Percentiles rank a stretch among this genome's conserved stretches.
Evolutionary conservation across 1,284 basidiomycete species (phyloP).

Genomic region (Neotropicomus parvogracilis): DNA sequence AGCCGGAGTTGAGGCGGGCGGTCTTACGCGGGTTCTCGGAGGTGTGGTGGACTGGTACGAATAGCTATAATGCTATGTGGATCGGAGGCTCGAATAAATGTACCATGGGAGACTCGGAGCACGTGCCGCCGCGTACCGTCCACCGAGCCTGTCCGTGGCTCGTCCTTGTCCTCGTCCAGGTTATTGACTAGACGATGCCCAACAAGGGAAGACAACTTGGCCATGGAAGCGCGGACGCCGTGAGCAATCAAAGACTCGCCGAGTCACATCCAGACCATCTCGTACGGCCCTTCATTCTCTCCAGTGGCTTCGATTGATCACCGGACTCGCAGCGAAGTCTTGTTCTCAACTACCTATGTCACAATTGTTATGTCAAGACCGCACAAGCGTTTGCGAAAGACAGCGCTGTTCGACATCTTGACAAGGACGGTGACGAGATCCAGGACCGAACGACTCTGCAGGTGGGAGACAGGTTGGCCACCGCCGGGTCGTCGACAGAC

Average conservation of each 20-base stretch:
- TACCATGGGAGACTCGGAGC: conserved; percentile 22
- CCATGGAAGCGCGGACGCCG: conserved; percentile 3
- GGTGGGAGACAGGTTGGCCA: conserved; percentile 14
- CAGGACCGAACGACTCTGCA: conserved; percentile 23
- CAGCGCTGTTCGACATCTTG: conserved; percentile 54
- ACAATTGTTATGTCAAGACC: conserved; percentile 68
- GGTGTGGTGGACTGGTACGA: no score
- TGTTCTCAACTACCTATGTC: conserved; percentile 78
- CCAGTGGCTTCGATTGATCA: conserved; percentile 3
- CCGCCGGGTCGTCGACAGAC: conserved; percentile 27
- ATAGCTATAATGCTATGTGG: no score
- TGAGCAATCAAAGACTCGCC: conserved; percentile 22
- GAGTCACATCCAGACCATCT: conserved; percentile 29
- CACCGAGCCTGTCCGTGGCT: not conserved
- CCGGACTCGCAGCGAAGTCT: conserved; percentile 52
- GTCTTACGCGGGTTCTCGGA: not conserved
- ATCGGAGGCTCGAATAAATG: not conserved
- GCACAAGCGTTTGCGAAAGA: conserved; percentile 70
- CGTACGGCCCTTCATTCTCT: conserved; percentile 16
- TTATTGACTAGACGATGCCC: conserved; percentile 19
- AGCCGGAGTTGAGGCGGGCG: conserved; percentile 24
- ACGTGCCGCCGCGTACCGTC: not conserved
- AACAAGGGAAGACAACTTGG: conserved; percentile 21
- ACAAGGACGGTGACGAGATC: conserved; percentile 68
- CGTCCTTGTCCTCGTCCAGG: not conserved